Evolutionary conservation across 768 basidiomycete genomes (phyloP), one percentile per base, ranked within the genome.

Genomic region (Amanita brunnescens): DNA sequence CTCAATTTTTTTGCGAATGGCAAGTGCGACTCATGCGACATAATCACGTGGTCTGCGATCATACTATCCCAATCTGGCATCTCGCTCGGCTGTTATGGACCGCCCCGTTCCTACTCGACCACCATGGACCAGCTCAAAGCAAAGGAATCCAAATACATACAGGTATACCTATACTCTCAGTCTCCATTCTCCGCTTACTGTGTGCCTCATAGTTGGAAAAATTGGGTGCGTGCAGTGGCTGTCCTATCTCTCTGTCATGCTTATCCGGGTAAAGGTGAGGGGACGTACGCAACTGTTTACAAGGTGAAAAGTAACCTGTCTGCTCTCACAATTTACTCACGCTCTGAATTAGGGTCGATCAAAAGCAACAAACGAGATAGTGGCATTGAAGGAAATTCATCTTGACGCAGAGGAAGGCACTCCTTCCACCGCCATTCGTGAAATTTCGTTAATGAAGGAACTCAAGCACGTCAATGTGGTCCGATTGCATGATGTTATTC

Each of bases 371-470:
- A 96, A 96, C 60, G 96, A 98, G 67, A 91, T 96, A 47, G 96
- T 99, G 14, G 96, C 96, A 10, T 69, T 99, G 51, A 99, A 99
- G 68, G 96, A 99, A 73, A 99, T 99, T 57, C 94, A 98, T 62
- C 87, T 99, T 54, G 96, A 99, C 73, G 90, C 96, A 4, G 96
- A 99, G 69, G 96, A 99, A 71, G 96, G 96, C 30, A 99, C 96
- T 0, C 96, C 96, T 29, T 93, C 90, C 41, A 99, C 96, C 12
- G 96, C 96, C 49, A 99, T 99, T 65, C 86, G 96, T 42, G 96
- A 99, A 75, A 98, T 99, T 61, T 94, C 91, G 37, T 79, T 98
- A 58, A 97, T 98, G 94, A 98, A 99, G 67, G 96, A 99, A 65
- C 84, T 99, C 62, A 96, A 96, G 68, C 96, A 99, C 61, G 84